Evolutionary conservation across 2,329 filamentous ascomycete species (phyloP).

Genomic region (Mycosphaerella arachidis): DNA sequence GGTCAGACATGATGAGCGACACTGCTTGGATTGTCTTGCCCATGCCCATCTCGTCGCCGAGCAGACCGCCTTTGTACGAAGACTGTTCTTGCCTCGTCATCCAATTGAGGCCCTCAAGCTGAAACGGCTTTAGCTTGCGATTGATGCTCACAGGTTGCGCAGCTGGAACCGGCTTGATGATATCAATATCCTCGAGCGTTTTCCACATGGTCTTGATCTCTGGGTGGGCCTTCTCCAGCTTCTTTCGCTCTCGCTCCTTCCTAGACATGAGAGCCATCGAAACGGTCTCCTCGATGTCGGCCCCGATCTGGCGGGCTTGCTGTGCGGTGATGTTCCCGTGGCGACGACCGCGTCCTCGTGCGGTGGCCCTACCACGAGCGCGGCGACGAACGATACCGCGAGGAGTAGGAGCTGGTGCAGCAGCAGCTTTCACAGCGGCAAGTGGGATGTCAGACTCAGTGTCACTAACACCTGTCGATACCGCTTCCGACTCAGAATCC

Average conservation of each 20-base stretch:
- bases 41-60: slow-evolving; percentile 98
- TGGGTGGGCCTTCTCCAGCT: slow-evolving; percentile 73
- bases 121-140: slow-evolving; percentile 84
- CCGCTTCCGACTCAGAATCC: slow-evolving; percentile 32
- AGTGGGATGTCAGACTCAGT: slow-evolving; percentile 31
- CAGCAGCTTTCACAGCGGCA: slow-evolving; percentile 9
- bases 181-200: slow-evolving; percentile 62
- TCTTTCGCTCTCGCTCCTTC: slow-evolving; percentile 52
- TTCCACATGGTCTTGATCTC: slow-evolving; percentile 80
- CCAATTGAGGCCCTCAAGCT: slow-evolving; percentile 90
- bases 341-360: slow-evolving; percentile 16
- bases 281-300: slow-evolving; percentile 21
- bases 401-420: neutral
- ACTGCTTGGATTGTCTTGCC: slow-evolving; percentile 98
- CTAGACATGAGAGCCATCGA: slow-evolving; percentile 16
- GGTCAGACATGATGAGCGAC: slow-evolving; percentile 96
- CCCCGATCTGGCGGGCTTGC: slow-evolving; percentile 13
- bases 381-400: neutral
- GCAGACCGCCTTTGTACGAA: slow-evolving; percentile 78
- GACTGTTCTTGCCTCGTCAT: slow-evolving; percentile 86
- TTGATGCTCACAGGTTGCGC: slow-evolving; percentile 73
- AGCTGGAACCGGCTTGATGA: slow-evolving; percentile 61
- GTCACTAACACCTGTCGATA: slow-evolving; percentile 28
- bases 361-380: slow-evolving; percentile 1
- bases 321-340: slow-evolving; percentile 24